Base-by-base conservation (phyloP, 306 rosid species). In the Macrotyloma uniflorum region DNA sequence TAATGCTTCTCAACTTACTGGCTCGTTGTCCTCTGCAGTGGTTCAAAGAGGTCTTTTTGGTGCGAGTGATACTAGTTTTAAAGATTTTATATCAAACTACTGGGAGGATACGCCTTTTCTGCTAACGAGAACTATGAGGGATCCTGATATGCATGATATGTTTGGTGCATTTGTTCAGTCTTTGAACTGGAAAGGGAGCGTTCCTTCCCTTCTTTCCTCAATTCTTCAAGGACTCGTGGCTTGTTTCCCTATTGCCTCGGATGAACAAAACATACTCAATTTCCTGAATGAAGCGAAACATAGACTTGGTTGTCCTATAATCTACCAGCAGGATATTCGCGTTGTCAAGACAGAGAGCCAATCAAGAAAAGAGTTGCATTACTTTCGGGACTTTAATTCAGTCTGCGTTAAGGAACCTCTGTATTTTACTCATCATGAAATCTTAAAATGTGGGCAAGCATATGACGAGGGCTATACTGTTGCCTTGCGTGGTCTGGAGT, bases 401-500 rank as follows among this genome's bases (percentile, higher is more conserved):
- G 70, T 68, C 70, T 67, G 84, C 86, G 1, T 2, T 46, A 61
- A 66, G 67, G 90, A 80, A 84, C 86, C 82, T 80, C 84, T 53
- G 61, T 75, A 53, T 86, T 86, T 93, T 43, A 80, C 78, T 18
- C 13, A 51, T 40, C 76, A 83, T 40, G 88, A 91, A 42, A 33
- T 79, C 79, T 85, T 79, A 15, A 88, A 84, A 69, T 89, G 91
- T 54, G 86, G 79, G 75, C 88, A 91, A 85, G 98, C 97, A 32
- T 93, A 75, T 85, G 40, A 78, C 79, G 91, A 86, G 51, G 98
- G 98, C 47, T 91, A 86, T 79, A 91, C 95, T 35, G 62, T 93
- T 88, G 97, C 95, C 42, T 72, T 93, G 35, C 97, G 97, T 19
- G 98, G 97, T 67, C 83, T 93, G 85, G 98, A 89, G 74, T 93